Base-by-base conservation (phyloP, 2,329 filamentous ascomycete genomes). In the Aspergillaceae sp. region DNA sequence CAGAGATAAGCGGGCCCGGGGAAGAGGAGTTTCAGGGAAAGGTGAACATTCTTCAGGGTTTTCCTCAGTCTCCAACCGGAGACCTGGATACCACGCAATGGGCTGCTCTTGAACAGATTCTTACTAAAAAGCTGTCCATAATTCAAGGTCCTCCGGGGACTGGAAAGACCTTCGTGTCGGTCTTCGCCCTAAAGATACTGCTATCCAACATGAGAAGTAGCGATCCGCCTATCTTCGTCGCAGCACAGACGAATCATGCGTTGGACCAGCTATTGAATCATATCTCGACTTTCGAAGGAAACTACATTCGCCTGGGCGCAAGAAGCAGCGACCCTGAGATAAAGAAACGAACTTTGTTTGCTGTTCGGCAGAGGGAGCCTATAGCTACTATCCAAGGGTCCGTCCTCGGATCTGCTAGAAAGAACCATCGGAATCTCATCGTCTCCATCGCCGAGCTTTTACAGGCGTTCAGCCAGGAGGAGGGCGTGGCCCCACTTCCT, bases 171-270 rank as follows among this genome's bases (percentile, higher is more conserved):
- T 84, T 84, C 52, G 84, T 89, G 0, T 92, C 87, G 0, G 79
- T 91, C 2, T 70, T 82, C 28, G 84, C 84, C 0, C 63, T 96
- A 7, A 79, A 78, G 41, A 72, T 83, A 1, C 69, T 90, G 44
- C 69, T 87, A 0, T 65, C 73, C 1, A 86, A 84, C 44, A 74
- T 79, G 57, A 60, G 63, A 2, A 56, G 60, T 1, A 71, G 66
- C 0, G 79, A 83, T 47, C 76, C 82, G 6, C 86, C 86, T 0
- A 82, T 96, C 29, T 74, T 95, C 19, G 74, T 95, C 3, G 78
- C 88, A 0, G 88, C 87, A 5, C 88, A 95, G 56, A 96, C 89
- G 0, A 96, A 96, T 48, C 88, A 95, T 64, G 89, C 89, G 0
- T 70, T 95, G 0, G 89, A 96, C 55, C 89, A 95, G 59, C 72